phyloP scores from a whole-genome alignment of 163 green algal genomes.

The Chloromonas sp. region DNA sequence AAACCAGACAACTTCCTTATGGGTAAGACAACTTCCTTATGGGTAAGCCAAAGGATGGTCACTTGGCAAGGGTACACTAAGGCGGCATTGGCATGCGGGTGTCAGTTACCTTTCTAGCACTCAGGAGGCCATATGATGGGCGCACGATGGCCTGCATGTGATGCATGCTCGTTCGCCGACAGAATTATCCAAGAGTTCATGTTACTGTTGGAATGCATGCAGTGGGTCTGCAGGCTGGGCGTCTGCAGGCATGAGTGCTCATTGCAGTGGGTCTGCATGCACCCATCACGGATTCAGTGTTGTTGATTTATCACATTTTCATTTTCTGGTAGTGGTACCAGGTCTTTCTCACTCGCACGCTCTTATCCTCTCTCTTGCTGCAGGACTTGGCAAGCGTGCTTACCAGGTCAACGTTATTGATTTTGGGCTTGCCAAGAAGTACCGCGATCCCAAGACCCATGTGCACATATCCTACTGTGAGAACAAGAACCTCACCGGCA shows the following conservation, averaged over 20 bases:
- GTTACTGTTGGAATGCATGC: no score
- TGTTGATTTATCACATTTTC: not conserved
- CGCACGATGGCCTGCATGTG: not conserved
- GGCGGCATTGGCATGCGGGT: not conserved
- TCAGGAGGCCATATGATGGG: not conserved
- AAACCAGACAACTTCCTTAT: constrained; percentile 99
- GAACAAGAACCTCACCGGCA: constrained; percentile 98
- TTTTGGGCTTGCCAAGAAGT: constrained; percentile 97
- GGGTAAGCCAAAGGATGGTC: constrained; percentile 89
- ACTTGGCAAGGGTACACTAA: constrained; percentile 24
- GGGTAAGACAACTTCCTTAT: constrained; percentile 98
- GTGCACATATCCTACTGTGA: constrained; percentile 98
- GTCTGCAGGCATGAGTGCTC: no score
- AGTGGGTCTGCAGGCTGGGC: no score
- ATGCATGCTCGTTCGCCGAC: not conserved
- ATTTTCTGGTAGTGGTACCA: no score
- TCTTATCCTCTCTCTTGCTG: not conserved
- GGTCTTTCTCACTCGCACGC: no score
- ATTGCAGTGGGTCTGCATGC: no score
- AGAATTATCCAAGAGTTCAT: no score
- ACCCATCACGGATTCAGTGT: not conserved
- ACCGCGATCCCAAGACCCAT: constrained; percentile 96
- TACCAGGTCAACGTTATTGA: constrained; percentile 98
- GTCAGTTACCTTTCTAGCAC: not conserved
- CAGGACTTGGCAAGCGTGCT: constrained; percentile 76